Evolutionary conservation across 257 asterid species (phyloP).

Genomic region (Solanum neorickii): DNA sequence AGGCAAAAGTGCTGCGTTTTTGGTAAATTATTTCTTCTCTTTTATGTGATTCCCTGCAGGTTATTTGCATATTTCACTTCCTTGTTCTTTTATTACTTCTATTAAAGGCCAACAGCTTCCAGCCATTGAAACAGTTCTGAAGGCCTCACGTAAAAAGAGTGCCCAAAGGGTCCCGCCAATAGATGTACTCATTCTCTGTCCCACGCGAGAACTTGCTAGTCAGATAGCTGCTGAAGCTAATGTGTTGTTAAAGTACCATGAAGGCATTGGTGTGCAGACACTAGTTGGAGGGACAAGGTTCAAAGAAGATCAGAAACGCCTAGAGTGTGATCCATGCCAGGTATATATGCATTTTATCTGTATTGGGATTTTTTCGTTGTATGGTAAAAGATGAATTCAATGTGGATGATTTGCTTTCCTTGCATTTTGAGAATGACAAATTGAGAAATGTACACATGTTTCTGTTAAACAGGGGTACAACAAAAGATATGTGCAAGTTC

Average conservation of each 20-base stretch:
- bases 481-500: neutral
- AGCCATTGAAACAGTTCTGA: slow-evolving; percentile 98
- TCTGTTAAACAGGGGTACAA: neutral
- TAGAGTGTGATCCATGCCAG: slow-evolving; percentile 74
- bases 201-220: slow-evolving; percentile 95
- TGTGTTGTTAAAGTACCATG: slow-evolving; percentile 80
- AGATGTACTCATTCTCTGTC: slow-evolving; percentile 71
- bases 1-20: slow-evolving; percentile 85
- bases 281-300: slow-evolving; percentile 91
- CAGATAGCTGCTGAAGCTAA: slow-evolving; percentile 90
- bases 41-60: neutral
- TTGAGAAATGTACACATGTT: neutral
- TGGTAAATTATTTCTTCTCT: slow-evolving; percentile 40
- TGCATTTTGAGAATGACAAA: neutral
- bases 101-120: slow-evolving; percentile 91
- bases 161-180: slow-evolving; percentile 45
- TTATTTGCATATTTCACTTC: neutral
- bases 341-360: slow-evolving; percentile 14
- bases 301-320: slow-evolving; percentile 66
- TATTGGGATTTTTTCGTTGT: neutral
- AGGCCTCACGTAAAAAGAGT: slow-evolving; percentile 26
- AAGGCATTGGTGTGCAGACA: slow-evolving; percentile 72
- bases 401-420: neutral
- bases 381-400: neutral
- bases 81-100: slow-evolving; percentile 16